Evolutionary conservation across 2,329 filamentous ascomycete genomes (phyloP).

Genomic region (Coccinonectria pachysandricola): DNA sequence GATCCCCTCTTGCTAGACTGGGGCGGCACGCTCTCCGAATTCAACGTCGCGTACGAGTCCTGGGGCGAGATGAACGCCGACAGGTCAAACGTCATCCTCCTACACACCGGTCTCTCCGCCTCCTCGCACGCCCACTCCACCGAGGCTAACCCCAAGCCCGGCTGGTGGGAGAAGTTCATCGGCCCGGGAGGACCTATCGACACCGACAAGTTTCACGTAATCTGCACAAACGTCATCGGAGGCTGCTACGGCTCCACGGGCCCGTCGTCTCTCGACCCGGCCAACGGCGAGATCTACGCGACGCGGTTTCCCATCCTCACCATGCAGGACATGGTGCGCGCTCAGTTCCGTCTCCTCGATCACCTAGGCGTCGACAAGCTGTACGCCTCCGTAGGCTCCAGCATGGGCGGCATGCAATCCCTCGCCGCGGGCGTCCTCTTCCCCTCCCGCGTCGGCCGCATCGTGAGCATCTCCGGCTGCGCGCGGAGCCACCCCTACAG

Average conservation of each 20-base stretch:
- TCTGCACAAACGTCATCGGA: constrained; percentile 94
- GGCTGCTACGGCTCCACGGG: constrained; percentile 95
- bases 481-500: constrained; percentile 93
- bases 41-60: constrained; percentile 84
- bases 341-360: constrained; percentile 85
- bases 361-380: constrained; percentile 64
- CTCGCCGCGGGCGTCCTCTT: constrained; percentile 79
- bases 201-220: constrained; percentile 82
- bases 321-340: constrained; percentile 94
- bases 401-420: constrained; percentile 98
- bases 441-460: constrained; percentile 66
- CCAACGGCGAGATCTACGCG: constrained; percentile 78
- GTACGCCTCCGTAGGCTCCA: constrained; percentile 87
- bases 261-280: constrained; percentile 77
- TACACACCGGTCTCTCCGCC: constrained; percentile 93
- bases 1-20: constrained; percentile 80
- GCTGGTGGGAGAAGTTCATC: constrained; percentile 99
- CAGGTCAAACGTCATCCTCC: constrained; percentile 77
- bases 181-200: constrained; percentile 77
- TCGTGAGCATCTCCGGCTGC: constrained; percentile 88
- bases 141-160: constrained; percentile 71
- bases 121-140: constrained; percentile 95
- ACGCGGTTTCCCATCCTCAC: constrained; percentile 94
- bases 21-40: constrained; percentile 84
- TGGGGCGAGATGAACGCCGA: constrained; percentile 77